Conservation (phyloP, 177 flowering plant genomes). For the Vitis hybrid region DNA sequence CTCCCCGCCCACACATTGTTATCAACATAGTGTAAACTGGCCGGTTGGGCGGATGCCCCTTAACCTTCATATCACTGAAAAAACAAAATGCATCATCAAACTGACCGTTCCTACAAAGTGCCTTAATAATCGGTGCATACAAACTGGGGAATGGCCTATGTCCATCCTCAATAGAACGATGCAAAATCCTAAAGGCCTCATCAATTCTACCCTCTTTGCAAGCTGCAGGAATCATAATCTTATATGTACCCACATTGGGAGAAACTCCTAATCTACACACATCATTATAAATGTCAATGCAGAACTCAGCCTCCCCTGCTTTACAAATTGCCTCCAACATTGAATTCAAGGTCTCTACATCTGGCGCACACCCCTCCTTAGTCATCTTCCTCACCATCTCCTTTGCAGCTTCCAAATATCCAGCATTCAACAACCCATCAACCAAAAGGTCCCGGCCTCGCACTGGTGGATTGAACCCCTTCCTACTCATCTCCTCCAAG, state of each 20-base stretch:
- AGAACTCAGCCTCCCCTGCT: constrained; percentile 72
- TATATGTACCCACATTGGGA: constrained; percentile 65
- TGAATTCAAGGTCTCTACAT: constrained; percentile 67
- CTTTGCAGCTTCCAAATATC: constrained; percentile 80
- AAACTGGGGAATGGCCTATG: constrained; percentile 84
- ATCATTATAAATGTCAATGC: constrained; percentile 54
- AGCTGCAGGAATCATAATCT: constrained; percentile 68
- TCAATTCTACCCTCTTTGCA: constrained; percentile 72
- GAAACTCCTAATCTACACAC: constrained; percentile 61
- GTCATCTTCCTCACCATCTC: constrained; percentile 79
- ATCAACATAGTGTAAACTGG: constrained; percentile 93
- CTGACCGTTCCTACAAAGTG: constrained; percentile 62
- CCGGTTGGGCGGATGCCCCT: constrained; percentile 85
- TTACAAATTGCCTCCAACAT: constrained; percentile 60
- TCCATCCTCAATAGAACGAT: constrained; percentile 71
- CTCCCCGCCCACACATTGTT: constrained; percentile 82
- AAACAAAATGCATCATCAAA: constrained; percentile 93
- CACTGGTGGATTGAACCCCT: constrained; percentile 86
- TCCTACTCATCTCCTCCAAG: constrained; percentile 84
- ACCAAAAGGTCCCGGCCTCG: constrained; percentile 84
- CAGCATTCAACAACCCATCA: constrained; percentile 84
- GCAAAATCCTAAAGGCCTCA: constrained; percentile 69
- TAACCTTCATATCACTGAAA: constrained; percentile 84
- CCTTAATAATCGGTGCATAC: constrained; percentile 81
- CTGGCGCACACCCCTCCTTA: constrained; percentile 76